Percentiles rank a stretch among this genome's conserved stretches.
These are phyloP conservation scores for Sphagnum contortum DNA, from an alignment of 225 moss, liverwort and hornwort genomes.

Conservation along the genomic window DNA sequence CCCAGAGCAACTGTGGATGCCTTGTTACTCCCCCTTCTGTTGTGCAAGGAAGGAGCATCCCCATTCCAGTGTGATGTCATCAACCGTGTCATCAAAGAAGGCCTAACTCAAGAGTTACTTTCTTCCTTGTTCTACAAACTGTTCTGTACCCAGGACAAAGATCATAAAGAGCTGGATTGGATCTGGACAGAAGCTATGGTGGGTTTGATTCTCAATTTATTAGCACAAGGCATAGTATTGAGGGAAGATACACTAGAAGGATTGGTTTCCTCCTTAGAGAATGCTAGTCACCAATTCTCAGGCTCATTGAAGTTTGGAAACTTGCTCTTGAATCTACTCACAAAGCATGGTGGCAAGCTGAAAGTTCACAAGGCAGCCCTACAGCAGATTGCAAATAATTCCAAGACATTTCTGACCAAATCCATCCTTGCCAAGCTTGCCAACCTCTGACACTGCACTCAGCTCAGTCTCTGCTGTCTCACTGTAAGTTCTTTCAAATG, in stretches of 20 bases:
- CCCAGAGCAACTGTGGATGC: constrained; percentile 68
- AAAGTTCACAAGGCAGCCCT: constrained; percentile 31
- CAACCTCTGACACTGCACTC: constrained; percentile 12
- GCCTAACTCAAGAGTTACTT: constrained; percentile 34
- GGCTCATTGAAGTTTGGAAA: constrained; percentile 69
- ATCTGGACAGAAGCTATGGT: constrained; percentile 67
- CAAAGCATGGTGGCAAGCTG: constrained; percentile 45
- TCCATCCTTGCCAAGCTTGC: constrained; percentile 47
- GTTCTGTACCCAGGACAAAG: constrained; percentile 20
- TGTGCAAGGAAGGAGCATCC: constrained; percentile 26
- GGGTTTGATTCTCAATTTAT: constrained; percentile 49
- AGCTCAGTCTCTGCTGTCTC: no score
- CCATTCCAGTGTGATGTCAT: constrained; percentile 52
- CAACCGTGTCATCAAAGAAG: constrained; percentile 67
- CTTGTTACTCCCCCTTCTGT: constrained; percentile 48
- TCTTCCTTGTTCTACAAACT: constrained; percentile 43
- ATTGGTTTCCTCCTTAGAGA: constrained; percentile 40
- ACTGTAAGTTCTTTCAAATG: no score
- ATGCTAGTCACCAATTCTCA: constrained; percentile 31
- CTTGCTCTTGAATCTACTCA: constrained; percentile 48
- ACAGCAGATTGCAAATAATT: constrained; percentile 34
- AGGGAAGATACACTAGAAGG: constrained; percentile 39
- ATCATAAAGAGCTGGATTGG: constrained; percentile 11
- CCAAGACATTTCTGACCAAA: constrained; percentile 62
- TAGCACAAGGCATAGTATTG: constrained; percentile 36